Percentiles rank a stretch among this genome's conserved stretches.
Conservation (phyloP, 495 filamentous ascomycete genomes). For the Opeltia flavorubescens region DNA sequence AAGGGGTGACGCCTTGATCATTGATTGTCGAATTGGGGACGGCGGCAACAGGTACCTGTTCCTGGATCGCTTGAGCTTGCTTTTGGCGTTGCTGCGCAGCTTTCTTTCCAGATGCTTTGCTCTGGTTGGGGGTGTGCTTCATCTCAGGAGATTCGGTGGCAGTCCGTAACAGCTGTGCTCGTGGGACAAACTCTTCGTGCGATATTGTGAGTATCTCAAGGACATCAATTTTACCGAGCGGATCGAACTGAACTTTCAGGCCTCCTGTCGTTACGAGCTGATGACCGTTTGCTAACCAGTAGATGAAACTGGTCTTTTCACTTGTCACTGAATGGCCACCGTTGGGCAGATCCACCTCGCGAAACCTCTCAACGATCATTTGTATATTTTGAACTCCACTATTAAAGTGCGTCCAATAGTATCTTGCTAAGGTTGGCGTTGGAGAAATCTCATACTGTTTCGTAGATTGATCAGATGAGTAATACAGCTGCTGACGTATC, state of each 20-base stretch:
- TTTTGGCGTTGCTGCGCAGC: constrained; percentile 40
- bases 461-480: constrained; percentile 29
- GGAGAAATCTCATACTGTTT: constrained; percentile 66
- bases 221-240: constrained; percentile 54
- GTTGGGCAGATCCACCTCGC: constrained; percentile 41
- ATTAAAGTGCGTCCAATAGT: constrained; percentile 71
- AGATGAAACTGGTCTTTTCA: constrained; percentile 47
- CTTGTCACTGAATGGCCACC: constrained; percentile 54
- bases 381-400: constrained; percentile 70
- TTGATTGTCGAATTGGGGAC: constrained; percentile 52
- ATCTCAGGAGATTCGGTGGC: constrained; percentile 39
- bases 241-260: constrained; percentile 51
- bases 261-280: constrained; percentile 51
- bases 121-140: constrained; percentile 55
- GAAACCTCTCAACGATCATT: constrained; percentile 46
- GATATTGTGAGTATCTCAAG: constrained; percentile 50
- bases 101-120: constrained; percentile 42
- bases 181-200: constrained; percentile 57
- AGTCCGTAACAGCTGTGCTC: constrained; percentile 29
- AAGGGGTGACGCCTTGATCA: constrained; percentile 39
- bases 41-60: constrained; percentile 29
- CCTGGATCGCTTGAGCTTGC: constrained; percentile 11
- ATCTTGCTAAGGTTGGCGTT: constrained; percentile 59
- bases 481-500: constrained; percentile 49
- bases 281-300: constrained; percentile 58